phyloP scores from a whole-genome alignment of 2,329 filamentous ascomycete species.

The Hypomyces perniciosus region DNA sequence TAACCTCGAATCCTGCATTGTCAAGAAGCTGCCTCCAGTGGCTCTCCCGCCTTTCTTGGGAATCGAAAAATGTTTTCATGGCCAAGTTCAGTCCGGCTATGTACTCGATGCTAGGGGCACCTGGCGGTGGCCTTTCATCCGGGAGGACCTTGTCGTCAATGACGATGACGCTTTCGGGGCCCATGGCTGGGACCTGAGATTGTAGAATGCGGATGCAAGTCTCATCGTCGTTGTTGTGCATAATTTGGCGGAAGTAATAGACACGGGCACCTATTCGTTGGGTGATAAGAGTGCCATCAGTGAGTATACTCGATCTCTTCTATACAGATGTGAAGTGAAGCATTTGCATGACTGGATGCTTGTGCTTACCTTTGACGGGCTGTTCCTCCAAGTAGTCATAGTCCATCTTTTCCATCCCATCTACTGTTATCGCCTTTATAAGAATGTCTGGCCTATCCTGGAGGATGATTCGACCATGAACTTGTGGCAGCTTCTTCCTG shows the following conservation, averaged over 20 bases:
- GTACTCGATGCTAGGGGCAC: conserved; percentile 13
- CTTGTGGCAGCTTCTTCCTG: conserved; percentile 7
- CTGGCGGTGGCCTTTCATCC: conserved; percentile 13
- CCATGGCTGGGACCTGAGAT: conserved; percentile 16
- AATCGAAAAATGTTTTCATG: conserved; percentile 22
- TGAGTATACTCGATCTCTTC: too few species aligned
- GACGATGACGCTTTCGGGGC: conserved; percentile 16
- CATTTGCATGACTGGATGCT: too few species aligned
- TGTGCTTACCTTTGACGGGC: conserved; percentile 18
- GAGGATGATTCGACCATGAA: conserved; percentile 15
- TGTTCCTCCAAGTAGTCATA: conserved; percentile 20
- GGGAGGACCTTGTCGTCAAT: conserved; percentile 22
- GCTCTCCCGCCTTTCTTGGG: conserved; percentile 19
- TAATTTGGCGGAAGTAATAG: conserved; percentile 24
- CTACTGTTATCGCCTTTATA: conserved; percentile 14
- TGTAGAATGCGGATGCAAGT: conserved; percentile 19
- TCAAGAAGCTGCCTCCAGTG: conserved; percentile 17
- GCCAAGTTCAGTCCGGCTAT: conserved; percentile 17
- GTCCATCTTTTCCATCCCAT: conserved; percentile 20
- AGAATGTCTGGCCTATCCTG: conserved; percentile 20
- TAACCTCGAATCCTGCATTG: conserved; percentile 17
- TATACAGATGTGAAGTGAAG: too few species aligned
- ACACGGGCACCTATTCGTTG: conserved; percentile 16
- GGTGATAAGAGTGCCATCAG: too few species aligned
- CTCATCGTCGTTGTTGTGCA: conserved; percentile 23